Percentiles rank a stretch among this genome's conserved stretches.
Evolutionary conservation across 2,329 filamentous ascomycete genomes (phyloP).

Genomic region (Pseudocercospora fijiensis): DNA sequence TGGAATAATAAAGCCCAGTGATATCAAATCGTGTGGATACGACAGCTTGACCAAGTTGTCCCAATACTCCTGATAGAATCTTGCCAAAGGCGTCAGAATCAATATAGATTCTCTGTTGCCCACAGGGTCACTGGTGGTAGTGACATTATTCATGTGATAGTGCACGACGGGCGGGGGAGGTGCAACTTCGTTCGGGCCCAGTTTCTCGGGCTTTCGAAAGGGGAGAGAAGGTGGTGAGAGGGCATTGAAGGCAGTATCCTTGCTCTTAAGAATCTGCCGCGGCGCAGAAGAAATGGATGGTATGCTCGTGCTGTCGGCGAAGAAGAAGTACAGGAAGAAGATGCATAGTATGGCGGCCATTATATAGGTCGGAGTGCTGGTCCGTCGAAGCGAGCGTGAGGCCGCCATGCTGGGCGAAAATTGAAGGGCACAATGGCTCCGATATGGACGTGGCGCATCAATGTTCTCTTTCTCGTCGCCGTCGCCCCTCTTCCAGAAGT

Average conservation of each 20-base stretch:
- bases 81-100: conserved; percentile 86
- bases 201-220: conserved; percentile 65
- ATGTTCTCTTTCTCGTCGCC: background rate
- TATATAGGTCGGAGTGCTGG: conserved; percentile 72
- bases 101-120: conserved; percentile 81
- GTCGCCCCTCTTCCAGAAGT: background rate
- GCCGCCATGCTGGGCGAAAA: conserved; percentile 52
- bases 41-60: conserved; percentile 79
- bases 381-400: conserved; percentile 70
- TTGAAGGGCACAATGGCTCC: background rate
- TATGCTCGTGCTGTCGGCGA: conserved; percentile 60
- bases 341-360: conserved; percentile 71
- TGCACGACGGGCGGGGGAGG: conserved; percentile 81
- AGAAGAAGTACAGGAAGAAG: conserved; percentile 52
- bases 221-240: conserved; percentile 73
- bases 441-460: conserved; percentile 1
- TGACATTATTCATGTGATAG: conserved; percentile 95
- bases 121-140: conserved; percentile 72
- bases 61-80: conserved; percentile 95
- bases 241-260: conserved; percentile 63
- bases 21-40: conserved; percentile 94
- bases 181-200: conserved; percentile 54
- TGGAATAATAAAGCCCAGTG: conserved; percentile 91
- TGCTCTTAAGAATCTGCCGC: conserved; percentile 52
- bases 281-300: conserved; percentile 51